Base-by-base conservation (phyloP, 257 asterid genomes). In the Marsdenia floribunda region DNA sequence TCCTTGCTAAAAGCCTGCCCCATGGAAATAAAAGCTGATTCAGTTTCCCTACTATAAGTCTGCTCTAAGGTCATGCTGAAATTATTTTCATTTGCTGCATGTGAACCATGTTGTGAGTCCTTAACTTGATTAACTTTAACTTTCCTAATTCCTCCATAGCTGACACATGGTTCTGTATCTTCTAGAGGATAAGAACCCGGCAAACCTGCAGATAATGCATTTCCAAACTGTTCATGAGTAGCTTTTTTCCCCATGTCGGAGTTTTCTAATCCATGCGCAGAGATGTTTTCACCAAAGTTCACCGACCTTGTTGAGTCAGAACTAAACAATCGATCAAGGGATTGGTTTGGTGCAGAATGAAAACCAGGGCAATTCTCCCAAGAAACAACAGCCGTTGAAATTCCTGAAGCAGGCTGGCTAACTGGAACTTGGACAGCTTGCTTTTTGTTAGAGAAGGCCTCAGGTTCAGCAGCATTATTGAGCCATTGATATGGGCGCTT, bases 401-500 rank as follows among this genome's bases (percentile, higher is more conserved):
- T 78, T 76, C 81, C 89, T 5, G 92, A 73, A 26, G 86, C 80
- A 68, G 88, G 77, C 84, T 85, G 84, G 83, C 82, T 74, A 61
- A 73, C 77, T 49, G 92, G 79, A 78, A 84, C 70, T 73, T 89
- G 89, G 1, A 87, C 76, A 68, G 86, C 89, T 72, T 85, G 99
- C 84, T 85, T 94, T 80, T 94, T 94, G 77, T 83, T 81, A 22
- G 96, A 82, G 75, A 84, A 90, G 70, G 87, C 73, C 73, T 94
- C 97, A 9, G 89, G 73, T 73, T 90, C 96, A 63, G 83, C 79
- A 73, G 87, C 68, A 82, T 81, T 90, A 24, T 84, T 69, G 68
- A 92, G 82, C 97, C 97, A 90, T 46, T 78, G 88, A 47, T 85
- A 90, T 68, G 83, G 82, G 12, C 93, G 92, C 85, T 94, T 94